These are phyloP conservation scores for Tolypocladium nubicola DNA, from an alignment of 2,329 filamentous ascomycete species.

Conservation along the genomic window DNA sequence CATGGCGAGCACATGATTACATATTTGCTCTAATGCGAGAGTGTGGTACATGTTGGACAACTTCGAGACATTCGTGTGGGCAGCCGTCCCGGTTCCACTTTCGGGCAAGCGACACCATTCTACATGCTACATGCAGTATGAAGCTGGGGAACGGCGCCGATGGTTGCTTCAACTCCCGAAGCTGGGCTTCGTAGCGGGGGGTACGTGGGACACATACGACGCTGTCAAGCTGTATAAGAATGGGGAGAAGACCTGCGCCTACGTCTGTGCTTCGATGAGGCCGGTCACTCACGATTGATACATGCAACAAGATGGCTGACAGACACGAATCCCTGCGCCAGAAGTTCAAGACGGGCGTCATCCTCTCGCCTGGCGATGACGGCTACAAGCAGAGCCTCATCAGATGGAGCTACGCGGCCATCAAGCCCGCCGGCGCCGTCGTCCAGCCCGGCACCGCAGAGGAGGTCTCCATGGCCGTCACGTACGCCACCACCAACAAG, in stretches of 20 bases:
- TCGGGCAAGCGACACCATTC: not conserved
- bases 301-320: not conserved
- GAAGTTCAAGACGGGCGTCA: slow-evolving; percentile 12
- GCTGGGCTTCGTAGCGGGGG: not conserved
- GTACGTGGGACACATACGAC: too few species aligned
- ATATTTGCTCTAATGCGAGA: too few species aligned
- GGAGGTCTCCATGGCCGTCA: slow-evolving; percentile 30
- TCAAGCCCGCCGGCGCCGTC: slow-evolving; percentile 30
- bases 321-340: slow-evolving; percentile 7
- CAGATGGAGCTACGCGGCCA: slow-evolving; percentile 25
- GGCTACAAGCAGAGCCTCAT: slow-evolving; percentile 22
- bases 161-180: not conserved
- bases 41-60: not conserved
- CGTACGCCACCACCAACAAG: slow-evolving; percentile 29
- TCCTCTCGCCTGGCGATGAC: slow-evolving; percentile 21
- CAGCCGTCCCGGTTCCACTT: not conserved
- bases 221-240: not conserved
- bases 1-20: too few species aligned
- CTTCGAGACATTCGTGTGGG: too few species aligned
- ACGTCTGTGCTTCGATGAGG: not conserved
- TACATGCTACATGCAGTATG: not conserved
- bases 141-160: not conserved
- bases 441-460: slow-evolving; percentile 27
- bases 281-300: not conserved
- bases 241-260: not conserved